These are phyloP conservation scores for Glebionis coronaria DNA, from an alignment of 129 eudicot genomes.

Conservation along the genomic window DNA sequence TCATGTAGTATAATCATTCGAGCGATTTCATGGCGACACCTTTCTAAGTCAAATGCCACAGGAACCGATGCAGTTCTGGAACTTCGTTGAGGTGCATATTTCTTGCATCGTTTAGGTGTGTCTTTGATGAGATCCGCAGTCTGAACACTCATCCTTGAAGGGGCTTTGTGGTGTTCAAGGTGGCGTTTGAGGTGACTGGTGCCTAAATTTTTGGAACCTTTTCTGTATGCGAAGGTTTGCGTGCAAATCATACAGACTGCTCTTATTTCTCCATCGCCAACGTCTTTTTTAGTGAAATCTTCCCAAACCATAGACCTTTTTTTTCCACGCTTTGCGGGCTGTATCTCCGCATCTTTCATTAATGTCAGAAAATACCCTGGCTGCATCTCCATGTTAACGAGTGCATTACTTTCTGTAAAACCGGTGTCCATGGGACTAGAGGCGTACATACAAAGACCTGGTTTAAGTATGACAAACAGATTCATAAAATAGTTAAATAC, in stretches of 20 bases:
- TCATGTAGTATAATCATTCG: conserved; percentile 88
- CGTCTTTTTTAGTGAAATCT: conserved; percentile 71
- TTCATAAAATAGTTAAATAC: no score
- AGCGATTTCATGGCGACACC: conserved; percentile 79
- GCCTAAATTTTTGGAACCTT: conserved; percentile 85
- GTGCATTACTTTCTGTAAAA: conserved; percentile 32
- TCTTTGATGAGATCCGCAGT: conserved; percentile 23
- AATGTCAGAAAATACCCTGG: conserved; percentile 26
- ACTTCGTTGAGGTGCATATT: no score
- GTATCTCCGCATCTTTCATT: conserved; percentile 28
- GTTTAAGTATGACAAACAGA: background rate
- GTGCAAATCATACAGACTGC: conserved; percentile 83
- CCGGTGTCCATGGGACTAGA: conserved; percentile 20
- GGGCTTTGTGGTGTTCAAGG: conserved; percentile 54
- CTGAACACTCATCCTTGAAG: conserved; percentile 4
- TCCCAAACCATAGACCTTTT: conserved; percentile 94
- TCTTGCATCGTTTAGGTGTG: conserved; percentile 54
- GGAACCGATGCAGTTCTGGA: conserved; percentile 54
- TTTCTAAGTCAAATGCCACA: conserved; percentile 61
- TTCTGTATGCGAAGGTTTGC: conserved; percentile 86
- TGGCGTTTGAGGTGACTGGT: conserved; percentile 97
- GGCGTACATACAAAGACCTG: conserved; percentile 17
- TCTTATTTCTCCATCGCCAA: conserved; percentile 58
- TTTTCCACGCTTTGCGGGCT: conserved; percentile 63
- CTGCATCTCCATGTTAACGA: conserved; percentile 27